Percentiles rank a stretch among this genome's conserved stretches.
phyloP scores from a whole-genome alignment of 2,329 filamentous ascomycete genomes.

The Biscogniauxia mediterranea region DNA sequence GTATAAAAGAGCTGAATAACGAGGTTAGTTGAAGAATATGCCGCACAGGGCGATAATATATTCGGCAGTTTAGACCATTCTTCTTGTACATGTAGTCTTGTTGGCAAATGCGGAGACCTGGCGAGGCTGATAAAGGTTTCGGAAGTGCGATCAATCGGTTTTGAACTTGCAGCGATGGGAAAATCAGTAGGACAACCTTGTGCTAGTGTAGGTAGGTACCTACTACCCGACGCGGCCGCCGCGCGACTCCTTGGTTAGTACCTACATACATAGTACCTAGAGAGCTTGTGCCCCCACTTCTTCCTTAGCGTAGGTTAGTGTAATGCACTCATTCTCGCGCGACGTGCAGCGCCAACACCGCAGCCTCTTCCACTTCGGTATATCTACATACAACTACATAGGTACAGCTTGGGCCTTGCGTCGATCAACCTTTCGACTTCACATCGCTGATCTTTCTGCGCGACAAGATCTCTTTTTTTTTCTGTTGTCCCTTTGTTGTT shows the following conservation, averaged over 20 bases:
- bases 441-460: neutral
- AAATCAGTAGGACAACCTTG: no score
- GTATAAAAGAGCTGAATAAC: neutral
- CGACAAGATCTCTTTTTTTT: neutral
- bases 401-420: neutral
- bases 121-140: neutral
- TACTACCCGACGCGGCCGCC: neutral
- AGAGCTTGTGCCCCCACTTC: neutral
- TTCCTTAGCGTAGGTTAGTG: no score
- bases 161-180: neutral
- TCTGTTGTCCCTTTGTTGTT: neutral
- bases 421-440: neutral
- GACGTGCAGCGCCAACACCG: neutral
- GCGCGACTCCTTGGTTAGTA: neutral
- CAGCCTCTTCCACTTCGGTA: neutral
- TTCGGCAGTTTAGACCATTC: neutral
- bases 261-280: no score
- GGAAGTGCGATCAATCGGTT: neutral
- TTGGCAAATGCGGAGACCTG: neutral
- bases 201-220: neutral
- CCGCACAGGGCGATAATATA: conserved; percentile 1
- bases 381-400: neutral
- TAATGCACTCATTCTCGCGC: no score
- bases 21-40: neutral
- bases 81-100: neutral